Evolutionary conservation across 192 early-diverging fungal genomes (phyloP).

Genomic region (Podila clonocystis): DNA sequence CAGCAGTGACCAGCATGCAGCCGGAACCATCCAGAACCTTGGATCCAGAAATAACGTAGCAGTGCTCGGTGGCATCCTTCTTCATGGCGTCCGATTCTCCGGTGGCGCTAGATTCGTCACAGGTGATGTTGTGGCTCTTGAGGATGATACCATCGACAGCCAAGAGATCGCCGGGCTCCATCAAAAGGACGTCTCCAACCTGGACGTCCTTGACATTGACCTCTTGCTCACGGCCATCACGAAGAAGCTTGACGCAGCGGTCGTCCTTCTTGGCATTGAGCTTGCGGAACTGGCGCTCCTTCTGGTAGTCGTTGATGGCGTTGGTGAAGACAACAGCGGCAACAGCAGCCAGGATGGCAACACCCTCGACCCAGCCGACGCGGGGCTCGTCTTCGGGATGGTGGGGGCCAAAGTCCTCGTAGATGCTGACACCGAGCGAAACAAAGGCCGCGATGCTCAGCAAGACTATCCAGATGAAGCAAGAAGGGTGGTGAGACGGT

Average conservation of each 20-base stretch:
- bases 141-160: constrained; percentile 93
- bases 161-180: constrained; percentile 94
- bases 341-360: constrained; percentile 87
- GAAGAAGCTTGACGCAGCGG: constrained; percentile 76
- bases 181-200: constrained; percentile 88
- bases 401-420: constrained; percentile 76
- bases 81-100: constrained; percentile 90
- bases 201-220: constrained; percentile 84
- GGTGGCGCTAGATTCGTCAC: constrained; percentile 92
- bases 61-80: constrained; percentile 77
- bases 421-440: constrained; percentile 87
- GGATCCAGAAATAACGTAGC: constrained; percentile 90
- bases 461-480: constrained; percentile 66
- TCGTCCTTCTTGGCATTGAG: constrained; percentile 90
- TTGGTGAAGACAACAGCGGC: constrained; percentile 91
- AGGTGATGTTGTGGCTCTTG: constrained; percentile 79
- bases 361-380: constrained; percentile 81
- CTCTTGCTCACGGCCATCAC: constrained; percentile 77
- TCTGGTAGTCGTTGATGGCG: constrained; percentile 91
- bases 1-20: constrained; percentile 84
- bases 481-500: neutral
- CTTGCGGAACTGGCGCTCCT: constrained; percentile 90
- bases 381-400: constrained; percentile 75
- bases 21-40: constrained; percentile 92
- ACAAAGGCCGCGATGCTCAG: constrained; percentile 86